Conservation (phyloP, 768 basidiomycete species). For the Pleurotus platypus region DNA sequence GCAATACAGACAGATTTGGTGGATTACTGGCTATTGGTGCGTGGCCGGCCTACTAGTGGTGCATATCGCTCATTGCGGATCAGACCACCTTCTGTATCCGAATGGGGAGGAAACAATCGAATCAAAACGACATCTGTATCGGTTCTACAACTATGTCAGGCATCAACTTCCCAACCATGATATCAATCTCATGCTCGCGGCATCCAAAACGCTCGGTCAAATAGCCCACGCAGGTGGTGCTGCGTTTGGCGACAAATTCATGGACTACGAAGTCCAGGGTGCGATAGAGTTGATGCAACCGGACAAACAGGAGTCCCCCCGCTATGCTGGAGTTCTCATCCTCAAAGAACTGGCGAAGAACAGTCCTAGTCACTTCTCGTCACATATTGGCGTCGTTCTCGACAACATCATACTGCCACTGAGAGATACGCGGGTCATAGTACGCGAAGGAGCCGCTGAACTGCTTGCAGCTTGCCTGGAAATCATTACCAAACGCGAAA, state of each 20-base stretch:
- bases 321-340: slow-evolving; percentile 93
- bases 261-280: slow-evolving; percentile 84
- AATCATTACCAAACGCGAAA: slow-evolving; percentile 75
- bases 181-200: slow-evolving; percentile 89
- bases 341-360: slow-evolving; percentile 90
- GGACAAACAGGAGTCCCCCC: slow-evolving; percentile 73
- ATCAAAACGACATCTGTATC: slow-evolving; percentile 75
- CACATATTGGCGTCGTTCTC: slow-evolving; percentile 83
- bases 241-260: slow-evolving; percentile 83
- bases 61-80: slow-evolving; percentile 5
- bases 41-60: slow-evolving; percentile 14
- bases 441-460: slow-evolving; percentile 90
- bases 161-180: slow-evolving; percentile 88
- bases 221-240: slow-evolving; percentile 83
- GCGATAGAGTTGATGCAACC: slow-evolving; percentile 79
- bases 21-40: slow-evolving; percentile 86
- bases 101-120: slow-evolving; percentile 81
- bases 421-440: slow-evolving; percentile 84
- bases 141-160: slow-evolving; percentile 92
- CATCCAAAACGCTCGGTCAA: slow-evolving; percentile 87
- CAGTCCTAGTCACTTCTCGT: slow-evolving; percentile 83
- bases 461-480: slow-evolving; percentile 90
- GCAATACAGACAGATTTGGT: slow-evolving; percentile 76
- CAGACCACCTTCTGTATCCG: slow-evolving; percentile 72
- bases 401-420: slow-evolving; percentile 92